Percentiles rank a stretch among this genome's conserved stretches.
These are phyloP conservation scores for Candida dendrica DNA, from an alignment of 805 yeast genomes.

Conservation along the genomic window DNA sequence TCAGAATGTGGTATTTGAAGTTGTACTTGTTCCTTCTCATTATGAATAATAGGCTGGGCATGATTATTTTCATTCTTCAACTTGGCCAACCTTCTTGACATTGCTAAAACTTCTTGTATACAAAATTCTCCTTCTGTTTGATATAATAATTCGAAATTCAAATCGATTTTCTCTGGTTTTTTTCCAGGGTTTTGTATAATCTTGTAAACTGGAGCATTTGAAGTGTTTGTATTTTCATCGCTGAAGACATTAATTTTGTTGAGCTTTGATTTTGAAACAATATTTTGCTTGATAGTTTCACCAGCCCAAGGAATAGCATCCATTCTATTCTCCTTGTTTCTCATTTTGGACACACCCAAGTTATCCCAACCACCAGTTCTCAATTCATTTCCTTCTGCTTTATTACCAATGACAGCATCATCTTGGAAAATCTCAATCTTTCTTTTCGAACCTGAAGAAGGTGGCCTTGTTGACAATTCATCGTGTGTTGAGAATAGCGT, in stretches of 20 bases:
- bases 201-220: conserved; percentile 37
- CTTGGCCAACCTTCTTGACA: conserved; percentile 25
- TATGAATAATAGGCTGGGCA: background rate
- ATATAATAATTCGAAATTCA: conserved; percentile 54
- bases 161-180: conserved; percentile 48
- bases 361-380: conserved; percentile 34
- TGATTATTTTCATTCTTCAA: no score
- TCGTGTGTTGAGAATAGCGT: conserved; percentile 3
- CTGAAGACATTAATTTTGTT: conserved; percentile 29
- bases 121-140: conserved; percentile 44
- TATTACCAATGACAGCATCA: background rate
- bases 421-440: conserved; percentile 17
- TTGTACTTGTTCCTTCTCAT: background rate
- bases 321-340: conserved; percentile 59
- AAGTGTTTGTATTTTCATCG: conserved; percentile 26
- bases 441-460: conserved; percentile 2
- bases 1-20: background rate
- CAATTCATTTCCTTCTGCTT: conserved; percentile 5
- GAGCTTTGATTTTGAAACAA: conserved; percentile 8
- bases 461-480: conserved; percentile 7
- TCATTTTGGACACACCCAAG: conserved; percentile 39
- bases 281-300: conserved; percentile 42
- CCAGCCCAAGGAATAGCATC: conserved; percentile 59
- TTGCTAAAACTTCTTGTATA: conserved; percentile 57
- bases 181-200: conserved; percentile 50